A percentile compares a stretch with the other conserved stretches of the same genome.
Evolutionary conservation across 345 rosid genomes (phyloP).

Genomic region (Anacardium occidentale): DNA sequence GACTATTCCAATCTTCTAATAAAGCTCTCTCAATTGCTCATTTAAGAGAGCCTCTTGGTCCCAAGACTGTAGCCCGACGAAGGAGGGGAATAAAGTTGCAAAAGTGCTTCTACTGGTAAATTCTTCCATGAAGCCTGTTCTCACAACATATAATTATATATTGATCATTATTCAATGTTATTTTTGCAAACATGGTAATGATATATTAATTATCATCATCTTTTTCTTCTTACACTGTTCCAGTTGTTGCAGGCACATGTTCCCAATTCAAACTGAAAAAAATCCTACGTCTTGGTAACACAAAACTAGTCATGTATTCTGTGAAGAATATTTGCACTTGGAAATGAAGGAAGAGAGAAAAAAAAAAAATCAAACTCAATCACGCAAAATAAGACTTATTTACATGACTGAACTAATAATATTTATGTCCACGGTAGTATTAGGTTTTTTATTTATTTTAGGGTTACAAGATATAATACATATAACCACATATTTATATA

Average conservation of each 20-base stretch:
- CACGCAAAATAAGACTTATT: no score
- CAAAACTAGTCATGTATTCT: background rate
- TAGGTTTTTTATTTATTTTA: no score
- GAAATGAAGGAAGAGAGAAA: no score
- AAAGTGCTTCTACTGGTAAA: slow-evolving; percentile 37
- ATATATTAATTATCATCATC: slow-evolving; percentile 26
- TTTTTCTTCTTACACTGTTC: slow-evolving; percentile 32
- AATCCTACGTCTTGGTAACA: background rate
- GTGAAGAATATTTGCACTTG: background rate
- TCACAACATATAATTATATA: slow-evolving; percentile 41
- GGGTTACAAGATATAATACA: no score
- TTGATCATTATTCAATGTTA: slow-evolving; percentile 37
- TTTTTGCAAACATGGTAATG: slow-evolving; percentile 43
- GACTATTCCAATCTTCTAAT: slow-evolving; percentile 62
- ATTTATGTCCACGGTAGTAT: no score
- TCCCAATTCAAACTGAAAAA: slow-evolving; percentile 28
- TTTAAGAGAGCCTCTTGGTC: slow-evolving; percentile 36
- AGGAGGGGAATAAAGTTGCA: slow-evolving; percentile 35
- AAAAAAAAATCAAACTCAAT: no score
- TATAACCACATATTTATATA: no score
- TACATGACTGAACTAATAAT: no score
- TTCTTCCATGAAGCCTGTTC: slow-evolving; percentile 41
- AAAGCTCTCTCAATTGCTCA: slow-evolving; percentile 25
- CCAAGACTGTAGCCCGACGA: slow-evolving; percentile 32
- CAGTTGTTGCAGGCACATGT: slow-evolving; percentile 49